phyloP scores from a whole-genome alignment of 768 basidiomycete genomes.

The Lactarius indigo region DNA sequence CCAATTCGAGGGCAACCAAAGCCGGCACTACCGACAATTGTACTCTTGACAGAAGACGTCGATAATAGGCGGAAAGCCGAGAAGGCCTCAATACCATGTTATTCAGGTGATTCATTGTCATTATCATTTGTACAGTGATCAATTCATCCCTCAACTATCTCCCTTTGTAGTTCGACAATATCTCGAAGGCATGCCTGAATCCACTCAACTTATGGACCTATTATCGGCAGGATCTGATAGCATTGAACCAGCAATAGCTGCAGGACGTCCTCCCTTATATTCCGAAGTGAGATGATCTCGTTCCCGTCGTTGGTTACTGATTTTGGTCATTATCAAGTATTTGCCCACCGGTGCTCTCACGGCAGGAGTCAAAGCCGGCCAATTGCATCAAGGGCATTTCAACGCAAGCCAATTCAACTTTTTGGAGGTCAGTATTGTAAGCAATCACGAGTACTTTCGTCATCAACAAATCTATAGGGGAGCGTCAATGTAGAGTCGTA shows the following conservation, averaged over 20 bases:
- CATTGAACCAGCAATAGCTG: slow-evolving; percentile 59
- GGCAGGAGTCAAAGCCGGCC: slow-evolving; percentile 81
- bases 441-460: background rate
- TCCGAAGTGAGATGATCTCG: slow-evolving; percentile 52
- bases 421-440: slow-evolving; percentile 63
- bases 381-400: slow-evolving; percentile 90
- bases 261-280: slow-evolving; percentile 55
- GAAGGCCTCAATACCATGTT: slow-evolving; percentile 52
- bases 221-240: slow-evolving; percentile 67
- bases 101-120: slow-evolving; percentile 50
- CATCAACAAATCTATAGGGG: slow-evolving; percentile 46
- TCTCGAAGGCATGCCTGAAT: slow-evolving; percentile 67
- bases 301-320: background rate
- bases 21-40: slow-evolving; percentile 51
- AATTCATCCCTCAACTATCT: background rate
- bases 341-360: slow-evolving; percentile 64
- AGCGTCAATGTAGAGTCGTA: slow-evolving; percentile 73
- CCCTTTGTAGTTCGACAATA: slow-evolving; percentile 63
- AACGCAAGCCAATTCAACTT: slow-evolving; percentile 96
- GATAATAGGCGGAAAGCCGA: slow-evolving; percentile 78
- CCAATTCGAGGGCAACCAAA: slow-evolving; percentile 48
- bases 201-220: slow-evolving; percentile 72
- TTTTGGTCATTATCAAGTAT: slow-evolving; percentile 50
- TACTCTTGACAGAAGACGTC: slow-evolving; percentile 88
- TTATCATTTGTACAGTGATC: background rate